phyloP scores from a whole-genome alignment of 495 filamentous ascomycete genomes.

The Penicillium crystallinum region DNA sequence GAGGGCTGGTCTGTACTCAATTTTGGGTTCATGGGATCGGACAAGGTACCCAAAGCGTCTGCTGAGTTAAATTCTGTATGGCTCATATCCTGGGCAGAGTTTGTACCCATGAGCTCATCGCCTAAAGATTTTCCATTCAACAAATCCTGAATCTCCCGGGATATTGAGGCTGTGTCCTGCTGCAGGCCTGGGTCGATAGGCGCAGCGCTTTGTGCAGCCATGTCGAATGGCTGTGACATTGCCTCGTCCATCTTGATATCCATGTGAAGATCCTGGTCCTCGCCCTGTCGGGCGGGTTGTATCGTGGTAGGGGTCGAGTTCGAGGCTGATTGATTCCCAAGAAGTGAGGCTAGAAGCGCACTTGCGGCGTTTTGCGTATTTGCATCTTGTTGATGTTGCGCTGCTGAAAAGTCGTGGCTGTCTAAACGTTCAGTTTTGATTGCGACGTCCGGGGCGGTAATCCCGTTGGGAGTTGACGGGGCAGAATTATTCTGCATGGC shows the following conservation, averaged over 20 bases:
- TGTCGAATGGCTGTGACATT: slow-evolving; percentile 9
- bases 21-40: slow-evolving; percentile 35
- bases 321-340: slow-evolving; percentile 33
- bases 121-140: slow-evolving; percentile 17
- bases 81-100: slow-evolving; percentile 8
- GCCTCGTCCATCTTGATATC: slow-evolving; percentile 20
- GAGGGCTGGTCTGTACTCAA: slow-evolving; percentile 31
- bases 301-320: slow-evolving; percentile 16
- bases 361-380: slow-evolving; percentile 40
- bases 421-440: slow-evolving; percentile 34
- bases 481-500: slow-evolving; percentile 43
- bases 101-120: slow-evolving; percentile 15
- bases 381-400: slow-evolving; percentile 15
- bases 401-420: slow-evolving; percentile 8
- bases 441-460: slow-evolving; percentile 27
- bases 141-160: slow-evolving; percentile 15
- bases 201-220: slow-evolving; percentile 5
- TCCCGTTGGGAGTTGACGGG: slow-evolving; percentile 32
- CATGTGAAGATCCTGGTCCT: slow-evolving; percentile 15
- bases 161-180: slow-evolving; percentile 10
- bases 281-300: slow-evolving; percentile 6
- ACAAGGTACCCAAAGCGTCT: slow-evolving; percentile 26
- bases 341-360: slow-evolving; percentile 40
- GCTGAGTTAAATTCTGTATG: slow-evolving; percentile 6
- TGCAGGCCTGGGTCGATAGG: slow-evolving; percentile 6